Conservation (phyloP, 2,329 filamentous ascomycete genomes). For the Apiospora kogelbergensis region DNA sequence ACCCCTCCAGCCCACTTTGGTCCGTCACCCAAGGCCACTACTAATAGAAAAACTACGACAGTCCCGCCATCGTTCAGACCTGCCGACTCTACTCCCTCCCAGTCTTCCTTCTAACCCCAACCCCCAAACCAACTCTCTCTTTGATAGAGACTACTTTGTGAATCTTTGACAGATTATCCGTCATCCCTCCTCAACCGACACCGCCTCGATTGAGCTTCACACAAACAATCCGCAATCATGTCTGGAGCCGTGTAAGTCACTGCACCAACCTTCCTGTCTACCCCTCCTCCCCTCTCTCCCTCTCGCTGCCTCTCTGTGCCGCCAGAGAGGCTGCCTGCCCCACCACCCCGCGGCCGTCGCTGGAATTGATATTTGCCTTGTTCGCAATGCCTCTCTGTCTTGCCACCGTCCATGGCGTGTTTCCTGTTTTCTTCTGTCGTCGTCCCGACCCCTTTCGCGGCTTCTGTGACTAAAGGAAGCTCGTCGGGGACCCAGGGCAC, state of each 20-base stretch:
- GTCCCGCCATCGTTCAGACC: conserved; percentile 12
- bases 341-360: conserved; percentile 20
- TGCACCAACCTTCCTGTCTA: conserved; percentile 19
- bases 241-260: conserved; percentile 67
- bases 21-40: conserved; percentile 2
- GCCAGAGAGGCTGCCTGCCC: not conserved
- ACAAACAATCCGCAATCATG: conserved; percentile 46
- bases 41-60: conserved; percentile 18
- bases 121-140: conserved; percentile 5
- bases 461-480: conserved; percentile 29
- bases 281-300: conserved; percentile 24
- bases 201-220: conserved; percentile 10
- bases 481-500: conserved; percentile 57
- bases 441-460: conserved; percentile 22
- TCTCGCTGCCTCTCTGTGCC: conserved; percentile 7
- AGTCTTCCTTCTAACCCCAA: conserved; percentile 19
- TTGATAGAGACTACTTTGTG: not conserved
- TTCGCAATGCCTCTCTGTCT: not conserved
- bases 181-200: not conserved
- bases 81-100: conserved; percentile 9
- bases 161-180: conserved; percentile 11
- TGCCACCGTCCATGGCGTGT: conserved; percentile 24
- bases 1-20: conserved; percentile 9
- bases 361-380: conserved; percentile 17
- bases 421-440: conserved; percentile 18